Percentiles rank a stretch among this genome's conserved stretches.
Evolutionary conservation across 2,329 filamentous ascomycete species (phyloP).

Genomic region (Lojkania enalia): DNA sequence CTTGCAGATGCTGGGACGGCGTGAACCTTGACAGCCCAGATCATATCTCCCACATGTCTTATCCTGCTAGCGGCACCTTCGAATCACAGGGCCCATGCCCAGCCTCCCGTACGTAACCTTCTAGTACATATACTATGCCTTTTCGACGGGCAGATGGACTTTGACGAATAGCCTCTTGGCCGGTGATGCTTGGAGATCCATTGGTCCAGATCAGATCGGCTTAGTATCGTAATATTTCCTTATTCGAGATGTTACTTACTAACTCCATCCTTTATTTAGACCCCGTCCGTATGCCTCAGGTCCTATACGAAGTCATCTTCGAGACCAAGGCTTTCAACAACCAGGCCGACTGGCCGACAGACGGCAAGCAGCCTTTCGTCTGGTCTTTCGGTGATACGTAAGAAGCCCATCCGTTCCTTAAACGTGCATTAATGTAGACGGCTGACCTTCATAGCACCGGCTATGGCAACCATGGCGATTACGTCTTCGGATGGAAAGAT

Average conservation of each 20-base stretch:
- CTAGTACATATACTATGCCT: too few species aligned
- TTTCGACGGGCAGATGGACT: too few species aligned
- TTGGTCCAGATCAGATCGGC: too few species aligned
- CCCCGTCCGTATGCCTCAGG: conserved; percentile 41
- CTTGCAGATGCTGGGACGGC: conserved; percentile 26
- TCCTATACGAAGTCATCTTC: conserved; percentile 35
- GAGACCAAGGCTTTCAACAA: conserved; percentile 43
- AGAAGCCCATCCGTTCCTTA: conserved; percentile 31
- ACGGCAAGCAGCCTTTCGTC: conserved; percentile 38
- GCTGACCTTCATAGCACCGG: conserved; percentile 38
- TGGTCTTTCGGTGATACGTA: conserved; percentile 41
- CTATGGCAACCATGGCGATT: conserved; percentile 56
- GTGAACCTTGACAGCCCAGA: conserved; percentile 29
- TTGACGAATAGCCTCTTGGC: too few species aligned
- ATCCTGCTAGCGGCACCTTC: conserved; percentile 27
- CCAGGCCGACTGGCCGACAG: conserved; percentile 24
- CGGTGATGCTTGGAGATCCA: too few species aligned
- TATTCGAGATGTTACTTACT: too few species aligned
- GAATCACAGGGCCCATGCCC: conserved; percentile 56
- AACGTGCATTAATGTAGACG: not conserved
- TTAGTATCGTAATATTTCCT: too few species aligned
- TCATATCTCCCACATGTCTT: conserved; percentile 28
- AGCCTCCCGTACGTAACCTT: too few species aligned
- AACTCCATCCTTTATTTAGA: too few species aligned
- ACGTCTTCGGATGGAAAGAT: conserved; percentile 58